phyloP scores from a whole-genome alignment of 148 eudicot species.

The Arbutus unedo region DNA sequence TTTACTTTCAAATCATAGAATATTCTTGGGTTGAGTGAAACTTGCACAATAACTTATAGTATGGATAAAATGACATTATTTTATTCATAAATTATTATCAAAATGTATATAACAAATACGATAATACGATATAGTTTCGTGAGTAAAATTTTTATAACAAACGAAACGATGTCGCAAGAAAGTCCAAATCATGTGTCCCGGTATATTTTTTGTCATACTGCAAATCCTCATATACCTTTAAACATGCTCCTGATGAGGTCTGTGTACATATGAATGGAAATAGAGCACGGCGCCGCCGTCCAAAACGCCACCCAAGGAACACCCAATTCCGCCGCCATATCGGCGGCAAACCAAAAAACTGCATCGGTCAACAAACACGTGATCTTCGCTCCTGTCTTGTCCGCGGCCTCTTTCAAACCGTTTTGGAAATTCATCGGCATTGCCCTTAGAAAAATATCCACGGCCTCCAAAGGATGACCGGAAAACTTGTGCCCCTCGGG shows the following conservation, averaged over 20 bases:
- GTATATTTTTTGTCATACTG: too few species aligned
- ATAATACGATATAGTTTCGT: too few species aligned
- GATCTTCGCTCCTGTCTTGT: constrained; percentile 30
- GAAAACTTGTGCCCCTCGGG: constrained; percentile 19
- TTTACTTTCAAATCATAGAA: too few species aligned
- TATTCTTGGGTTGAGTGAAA: too few species aligned
- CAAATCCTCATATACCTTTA: neutral
- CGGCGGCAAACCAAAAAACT: constrained; percentile 50
- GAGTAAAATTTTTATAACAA: too few species aligned
- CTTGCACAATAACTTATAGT: too few species aligned
- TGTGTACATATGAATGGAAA: constrained; percentile 42
- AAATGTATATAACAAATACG: too few species aligned
- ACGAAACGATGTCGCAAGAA: too few species aligned
- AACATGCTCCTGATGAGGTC: constrained; percentile 20
- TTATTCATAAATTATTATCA: too few species aligned
- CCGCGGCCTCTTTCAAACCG: constrained; percentile 33
- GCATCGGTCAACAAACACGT: constrained; percentile 43
- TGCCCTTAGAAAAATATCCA: constrained; percentile 25
- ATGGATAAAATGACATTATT: too few species aligned
- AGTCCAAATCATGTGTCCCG: too few species aligned
- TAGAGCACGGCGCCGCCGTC: constrained; percentile 36
- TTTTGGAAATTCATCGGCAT: constrained; percentile 23
- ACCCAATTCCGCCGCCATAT: constrained; percentile 36
- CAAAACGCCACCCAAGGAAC: constrained; percentile 41
- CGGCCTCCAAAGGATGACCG: constrained; percentile 21